These are phyloP conservation scores for Clavariopsis aquatica DNA, from an alignment of 495 filamentous ascomycete genomes.

Conservation along the genomic window DNA sequence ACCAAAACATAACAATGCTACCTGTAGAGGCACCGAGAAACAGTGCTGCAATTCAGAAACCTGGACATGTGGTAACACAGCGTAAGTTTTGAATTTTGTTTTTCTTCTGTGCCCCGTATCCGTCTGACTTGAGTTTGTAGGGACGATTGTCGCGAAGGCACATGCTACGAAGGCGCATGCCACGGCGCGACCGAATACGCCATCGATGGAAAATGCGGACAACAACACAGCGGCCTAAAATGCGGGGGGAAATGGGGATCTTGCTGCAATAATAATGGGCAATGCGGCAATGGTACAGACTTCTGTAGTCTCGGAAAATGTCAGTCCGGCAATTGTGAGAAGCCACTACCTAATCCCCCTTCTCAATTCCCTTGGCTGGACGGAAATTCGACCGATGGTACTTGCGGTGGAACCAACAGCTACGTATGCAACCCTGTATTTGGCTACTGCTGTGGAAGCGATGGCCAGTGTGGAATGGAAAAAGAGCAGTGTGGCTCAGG, in stretches of 20 bases:
- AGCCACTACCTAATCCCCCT: background rate
- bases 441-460: conserved; percentile 1
- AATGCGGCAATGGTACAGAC: background rate
- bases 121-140: background rate
- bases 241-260: conserved; percentile 11
- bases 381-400: background rate
- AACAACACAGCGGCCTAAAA: background rate
- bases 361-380: background rate
- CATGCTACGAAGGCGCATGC: conserved; percentile 15
- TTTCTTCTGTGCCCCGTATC: background rate
- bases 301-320: background rate
- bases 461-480: background rate
- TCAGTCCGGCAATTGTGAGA: conserved; percentile 7
- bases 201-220: conserved; percentile 3
- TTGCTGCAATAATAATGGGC: background rate
- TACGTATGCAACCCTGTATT: background rate
- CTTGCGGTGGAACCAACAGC: conserved; percentile 3
- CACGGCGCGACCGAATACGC: background rate
- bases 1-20: conserved; percentile 8
- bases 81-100: background rate
- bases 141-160: conserved; percentile 1
- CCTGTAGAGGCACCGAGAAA: background rate
- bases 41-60: conserved; percentile 12
- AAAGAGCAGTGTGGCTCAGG: too few species aligned
- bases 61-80: background rate